Conservation (phyloP, 2,329 filamentous ascomycete genomes). For the Amauroascus verrucosus region DNA sequence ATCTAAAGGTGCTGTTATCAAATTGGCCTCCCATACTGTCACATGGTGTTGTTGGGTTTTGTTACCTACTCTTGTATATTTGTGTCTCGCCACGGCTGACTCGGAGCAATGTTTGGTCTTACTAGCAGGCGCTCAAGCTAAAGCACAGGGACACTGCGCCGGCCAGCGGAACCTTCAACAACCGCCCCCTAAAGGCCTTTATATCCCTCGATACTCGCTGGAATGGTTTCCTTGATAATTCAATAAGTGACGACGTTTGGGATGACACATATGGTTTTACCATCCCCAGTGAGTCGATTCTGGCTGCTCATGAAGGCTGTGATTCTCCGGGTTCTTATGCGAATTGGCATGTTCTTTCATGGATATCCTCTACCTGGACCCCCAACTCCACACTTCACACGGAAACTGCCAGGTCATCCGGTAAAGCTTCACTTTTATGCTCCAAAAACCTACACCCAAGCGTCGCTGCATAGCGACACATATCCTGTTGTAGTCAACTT, state of each 20-base stretch:
- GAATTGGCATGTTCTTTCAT: constrained; percentile 59
- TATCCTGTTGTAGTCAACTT: constrained; percentile 54
- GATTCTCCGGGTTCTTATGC: constrained; percentile 58
- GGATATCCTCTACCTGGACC: constrained; percentile 51
- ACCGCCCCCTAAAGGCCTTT: neutral
- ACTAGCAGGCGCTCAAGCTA: neutral
- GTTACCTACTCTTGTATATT: neutral
- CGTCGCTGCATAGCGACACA: constrained; percentile 31
- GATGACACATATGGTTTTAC: neutral
- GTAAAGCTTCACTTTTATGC: constrained; percentile 50
- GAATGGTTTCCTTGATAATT: neutral
- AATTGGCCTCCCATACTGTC: neutral
- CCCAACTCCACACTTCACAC: constrained; percentile 50
- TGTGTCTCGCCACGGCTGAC: neutral
- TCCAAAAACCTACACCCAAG: constrained; percentile 35
- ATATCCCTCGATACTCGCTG: neutral
- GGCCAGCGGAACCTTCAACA: neutral
- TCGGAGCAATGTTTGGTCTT: neutral
- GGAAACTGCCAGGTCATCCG: constrained; percentile 38
- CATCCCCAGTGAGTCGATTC: neutral
- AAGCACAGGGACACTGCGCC: neutral
- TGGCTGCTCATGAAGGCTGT: constrained; percentile 46
- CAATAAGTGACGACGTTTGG: neutral
- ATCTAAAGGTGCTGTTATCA: neutral
- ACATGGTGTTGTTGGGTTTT: neutral